Conservation (phyloP, 495 filamentous ascomycete genomes). For the Podospora conica region DNA sequence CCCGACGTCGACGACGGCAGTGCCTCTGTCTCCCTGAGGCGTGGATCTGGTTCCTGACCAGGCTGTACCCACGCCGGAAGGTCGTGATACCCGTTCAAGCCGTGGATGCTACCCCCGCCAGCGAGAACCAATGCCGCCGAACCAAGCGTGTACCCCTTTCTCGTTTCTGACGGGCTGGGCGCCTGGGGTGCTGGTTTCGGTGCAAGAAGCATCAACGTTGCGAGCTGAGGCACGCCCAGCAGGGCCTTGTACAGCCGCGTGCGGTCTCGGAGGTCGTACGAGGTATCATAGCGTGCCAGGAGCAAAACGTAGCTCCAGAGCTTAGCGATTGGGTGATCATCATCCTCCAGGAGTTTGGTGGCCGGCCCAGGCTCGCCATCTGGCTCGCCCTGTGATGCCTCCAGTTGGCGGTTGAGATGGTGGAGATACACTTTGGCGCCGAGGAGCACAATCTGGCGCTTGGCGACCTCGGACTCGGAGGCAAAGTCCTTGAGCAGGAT, state of each 20-base stretch:
- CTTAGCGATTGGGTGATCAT: slow-evolving; percentile 61
- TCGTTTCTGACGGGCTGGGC: slow-evolving; percentile 73
- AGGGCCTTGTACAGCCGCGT: slow-evolving; percentile 81
- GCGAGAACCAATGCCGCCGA: slow-evolving; percentile 81
- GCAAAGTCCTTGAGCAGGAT: slow-evolving; percentile 79
- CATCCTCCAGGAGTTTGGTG: slow-evolving; percentile 34
- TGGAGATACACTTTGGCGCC: slow-evolving; percentile 94
- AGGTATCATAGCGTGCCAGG: slow-evolving; percentile 83
- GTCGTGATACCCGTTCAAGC: slow-evolving; percentile 66
- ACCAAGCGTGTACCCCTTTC: slow-evolving; percentile 70
- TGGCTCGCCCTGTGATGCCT: slow-evolving; percentile 29
- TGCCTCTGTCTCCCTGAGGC: slow-evolving; percentile 52
- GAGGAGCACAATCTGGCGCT: slow-evolving; percentile 84
- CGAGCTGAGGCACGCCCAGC: slow-evolving; percentile 74
- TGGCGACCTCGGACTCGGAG: slow-evolving; percentile 76
- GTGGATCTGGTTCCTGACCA: slow-evolving; percentile 72
- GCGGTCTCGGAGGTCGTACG: slow-evolving; percentile 90
- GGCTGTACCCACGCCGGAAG: slow-evolving; percentile 79
- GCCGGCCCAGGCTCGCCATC: slow-evolving; percentile 20
- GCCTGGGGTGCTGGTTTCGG: slow-evolving; percentile 89
- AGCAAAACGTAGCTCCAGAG: slow-evolving; percentile 82
- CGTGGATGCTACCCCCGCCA: slow-evolving; percentile 61
- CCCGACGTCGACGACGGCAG: slow-evolving; percentile 16
- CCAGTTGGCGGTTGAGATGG: slow-evolving; percentile 59
- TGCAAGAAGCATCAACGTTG: slow-evolving; percentile 81